Conservation (phyloP, 2,329 filamentous ascomycete genomes). For the Didymella lethalis region DNA sequence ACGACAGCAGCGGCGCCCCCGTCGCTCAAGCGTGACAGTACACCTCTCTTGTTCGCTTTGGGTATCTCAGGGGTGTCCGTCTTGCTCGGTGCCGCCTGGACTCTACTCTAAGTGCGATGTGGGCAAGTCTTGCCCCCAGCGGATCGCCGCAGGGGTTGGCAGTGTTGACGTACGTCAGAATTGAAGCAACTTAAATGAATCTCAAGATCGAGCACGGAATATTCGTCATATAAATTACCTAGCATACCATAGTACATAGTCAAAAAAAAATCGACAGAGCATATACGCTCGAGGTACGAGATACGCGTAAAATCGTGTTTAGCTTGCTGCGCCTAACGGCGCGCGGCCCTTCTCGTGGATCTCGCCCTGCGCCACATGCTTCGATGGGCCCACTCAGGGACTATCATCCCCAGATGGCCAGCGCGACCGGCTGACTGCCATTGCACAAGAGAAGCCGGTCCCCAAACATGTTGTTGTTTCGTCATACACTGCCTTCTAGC, state of each 20-base stretch:
- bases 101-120: conserved; percentile 29
- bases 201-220: background rate
- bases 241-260: background rate
- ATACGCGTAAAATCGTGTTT: conserved; percentile 7
- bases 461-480: conserved; percentile 11
- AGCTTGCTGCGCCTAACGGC: conserved; percentile 10
- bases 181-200: background rate
- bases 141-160: background rate
- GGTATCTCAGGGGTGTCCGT: conserved; percentile 32
- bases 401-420: conserved; percentile 8
- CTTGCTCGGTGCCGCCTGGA: conserved; percentile 36
- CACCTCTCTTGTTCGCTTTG: conserved; percentile 27
- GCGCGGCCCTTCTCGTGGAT: conserved; percentile 3
- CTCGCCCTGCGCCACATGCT: conserved; percentile 12
- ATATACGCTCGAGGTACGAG: conserved; percentile 5
- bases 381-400: conserved; percentile 8
- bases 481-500: background rate
- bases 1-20: conserved; percentile 33
- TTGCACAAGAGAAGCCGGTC: conserved; percentile 10
- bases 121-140: background rate
- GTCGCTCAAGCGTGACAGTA: conserved; percentile 23
- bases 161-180: background rate
- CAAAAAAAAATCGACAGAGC: background rate
- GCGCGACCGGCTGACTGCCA: background rate
- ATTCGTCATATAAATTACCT: background rate